Conservation (phyloP, 225 moss, liverwort and hornwort species). For the Sphagnum tenellum region DNA sequence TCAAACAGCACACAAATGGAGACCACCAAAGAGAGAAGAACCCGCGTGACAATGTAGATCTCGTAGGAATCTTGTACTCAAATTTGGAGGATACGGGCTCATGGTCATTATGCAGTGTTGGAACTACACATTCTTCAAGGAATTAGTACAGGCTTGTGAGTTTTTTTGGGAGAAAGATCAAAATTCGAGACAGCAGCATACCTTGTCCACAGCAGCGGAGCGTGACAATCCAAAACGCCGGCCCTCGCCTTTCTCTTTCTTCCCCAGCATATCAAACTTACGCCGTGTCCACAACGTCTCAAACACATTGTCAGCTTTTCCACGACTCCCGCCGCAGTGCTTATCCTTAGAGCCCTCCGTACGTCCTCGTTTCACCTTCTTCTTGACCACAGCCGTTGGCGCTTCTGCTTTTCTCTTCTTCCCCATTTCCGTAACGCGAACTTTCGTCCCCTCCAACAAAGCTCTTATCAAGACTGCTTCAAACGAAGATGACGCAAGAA, state of each 20-base stretch:
- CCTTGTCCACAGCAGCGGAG: slow-evolving; percentile 83
- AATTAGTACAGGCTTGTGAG: no score
- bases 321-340: slow-evolving; percentile 12
- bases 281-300: slow-evolving; percentile 83
- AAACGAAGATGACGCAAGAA: no score
- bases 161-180: no score
- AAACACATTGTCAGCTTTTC: slow-evolving; percentile 49
- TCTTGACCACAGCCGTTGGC: slow-evolving; percentile 28
- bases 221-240: slow-evolving; percentile 78
- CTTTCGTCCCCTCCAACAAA: no score
- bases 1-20: no score
- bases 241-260: slow-evolving; percentile 81
- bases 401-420: slow-evolving; percentile 38
- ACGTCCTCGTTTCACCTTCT: slow-evolving; percentile 12
- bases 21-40: no score
- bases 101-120: no score
- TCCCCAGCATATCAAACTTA: slow-evolving; percentile 94
- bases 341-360: background rate
- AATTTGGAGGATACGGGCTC: no score
- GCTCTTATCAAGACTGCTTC: no score
- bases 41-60: no score
- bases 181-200: slow-evolving; percentile 4
- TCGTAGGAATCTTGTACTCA: no score
- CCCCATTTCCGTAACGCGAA: slow-evolving; percentile 13
- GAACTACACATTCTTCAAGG: no score